Evolutionary conservation across 371 early-diverging fungal species (phyloP).

Genomic region (Mucor irregularis): DNA sequence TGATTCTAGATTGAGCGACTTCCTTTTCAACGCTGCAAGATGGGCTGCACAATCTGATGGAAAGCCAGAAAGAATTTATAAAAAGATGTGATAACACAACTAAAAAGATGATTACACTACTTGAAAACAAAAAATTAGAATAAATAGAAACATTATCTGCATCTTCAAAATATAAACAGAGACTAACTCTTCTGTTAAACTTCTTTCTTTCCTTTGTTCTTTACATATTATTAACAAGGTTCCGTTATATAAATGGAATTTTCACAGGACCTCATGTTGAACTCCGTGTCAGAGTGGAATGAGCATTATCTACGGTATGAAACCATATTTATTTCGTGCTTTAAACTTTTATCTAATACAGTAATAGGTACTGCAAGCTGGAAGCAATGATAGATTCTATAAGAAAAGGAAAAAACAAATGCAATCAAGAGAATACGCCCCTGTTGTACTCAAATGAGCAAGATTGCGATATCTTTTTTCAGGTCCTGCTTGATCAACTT

Average conservation of each 20-base stretch:
- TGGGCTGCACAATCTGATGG: slow-evolving; percentile 73
- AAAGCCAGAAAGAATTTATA: slow-evolving; percentile 70
- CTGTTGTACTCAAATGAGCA: not conserved
- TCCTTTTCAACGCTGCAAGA: slow-evolving; percentile 85
- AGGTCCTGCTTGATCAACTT: not conserved
- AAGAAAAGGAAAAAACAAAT: not conserved
- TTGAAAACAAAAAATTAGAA: too few species aligned
- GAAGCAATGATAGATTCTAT: not conserved
- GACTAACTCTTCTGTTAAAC: not conserved
- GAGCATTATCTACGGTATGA: slow-evolving; percentile 70
- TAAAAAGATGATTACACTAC: too few species aligned
- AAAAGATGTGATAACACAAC: slow-evolving; percentile 16
- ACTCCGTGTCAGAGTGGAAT: slow-evolving; percentile 88
- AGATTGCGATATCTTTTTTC: not conserved
- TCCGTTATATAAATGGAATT: slow-evolving; percentile 2
- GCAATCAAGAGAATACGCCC: not conserved
- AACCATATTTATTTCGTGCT: not conserved
- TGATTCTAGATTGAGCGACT: slow-evolving; percentile 79
- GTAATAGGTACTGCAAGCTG: not conserved
- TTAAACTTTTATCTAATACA: not conserved
- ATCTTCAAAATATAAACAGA: too few species aligned
- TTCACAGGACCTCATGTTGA: slow-evolving; percentile 82
- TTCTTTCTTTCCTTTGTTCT: not conserved
- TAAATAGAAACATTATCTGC: too few species aligned
- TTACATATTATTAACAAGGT: not conserved